Conservation (phyloP, 1,139 yeast genomes). For the Debaryomycetaceae sp. region DNA sequence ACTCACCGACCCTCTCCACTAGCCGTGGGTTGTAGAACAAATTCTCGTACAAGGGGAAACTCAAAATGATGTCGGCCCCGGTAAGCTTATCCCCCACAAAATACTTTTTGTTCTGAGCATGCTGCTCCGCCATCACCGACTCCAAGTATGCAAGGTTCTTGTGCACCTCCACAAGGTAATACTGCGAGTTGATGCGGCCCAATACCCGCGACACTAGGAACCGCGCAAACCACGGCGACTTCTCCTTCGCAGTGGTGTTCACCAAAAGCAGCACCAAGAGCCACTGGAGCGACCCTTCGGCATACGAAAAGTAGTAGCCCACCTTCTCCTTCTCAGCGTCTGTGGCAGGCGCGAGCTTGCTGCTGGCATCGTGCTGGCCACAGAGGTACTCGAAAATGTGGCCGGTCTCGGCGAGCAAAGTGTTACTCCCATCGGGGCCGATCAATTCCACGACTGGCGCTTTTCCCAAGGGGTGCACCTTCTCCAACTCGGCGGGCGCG, state of each 20-base stretch:
- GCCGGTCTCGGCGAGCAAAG: slow-evolving; percentile 28
- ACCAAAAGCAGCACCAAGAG: slow-evolving; percentile 22
- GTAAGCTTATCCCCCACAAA: slow-evolving; percentile 28
- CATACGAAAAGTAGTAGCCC: slow-evolving; percentile 26
- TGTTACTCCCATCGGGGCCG: slow-evolving; percentile 9
- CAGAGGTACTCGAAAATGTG: slow-evolving; percentile 23
- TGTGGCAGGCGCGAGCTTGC: slow-evolving; percentile 15
- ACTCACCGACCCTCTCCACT: slow-evolving; percentile 3
- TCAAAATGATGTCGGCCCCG: slow-evolving; percentile 28
- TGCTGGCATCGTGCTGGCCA: slow-evolving; percentile 16
- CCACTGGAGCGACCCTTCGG: slow-evolving; percentile 32
- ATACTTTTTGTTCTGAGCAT: slow-evolving; percentile 13
- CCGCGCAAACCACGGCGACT: slow-evolving; percentile 20
- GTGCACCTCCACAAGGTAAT: slow-evolving; percentile 16
- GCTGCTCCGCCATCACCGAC: slow-evolving; percentile 14
- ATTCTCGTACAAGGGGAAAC: slow-evolving; percentile 21
- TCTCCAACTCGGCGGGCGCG: slow-evolving; percentile 25
- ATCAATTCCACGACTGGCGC: slow-evolving; percentile 29
- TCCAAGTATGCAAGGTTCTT: slow-evolving; percentile 22
- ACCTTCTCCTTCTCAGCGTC: slow-evolving; percentile 17
- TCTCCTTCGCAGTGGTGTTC: slow-evolving; percentile 13
- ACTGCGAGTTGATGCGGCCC: slow-evolving; percentile 15
- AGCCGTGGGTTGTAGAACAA: slow-evolving; percentile 10
- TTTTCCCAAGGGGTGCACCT: slow-evolving; percentile 31
- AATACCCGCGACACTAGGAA: slow-evolving; percentile 15